Percentiles rank a stretch among this genome's conserved stretches.
phyloP scores from a whole-genome alignment of 768 basidiomycete genomes.

The Gloeophyllum trabeum region DNA sequence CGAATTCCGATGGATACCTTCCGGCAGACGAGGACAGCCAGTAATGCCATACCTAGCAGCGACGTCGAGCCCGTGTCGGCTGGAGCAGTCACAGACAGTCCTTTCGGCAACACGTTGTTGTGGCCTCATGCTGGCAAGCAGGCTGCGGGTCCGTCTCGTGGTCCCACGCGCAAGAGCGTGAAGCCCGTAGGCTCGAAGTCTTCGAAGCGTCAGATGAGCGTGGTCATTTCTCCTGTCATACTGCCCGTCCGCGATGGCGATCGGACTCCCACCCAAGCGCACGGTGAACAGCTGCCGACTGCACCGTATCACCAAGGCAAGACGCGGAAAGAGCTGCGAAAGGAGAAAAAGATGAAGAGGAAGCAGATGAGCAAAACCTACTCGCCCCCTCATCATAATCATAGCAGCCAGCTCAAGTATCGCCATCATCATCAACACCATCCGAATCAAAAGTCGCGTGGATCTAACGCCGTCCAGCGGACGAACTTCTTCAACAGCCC shows the following conservation, averaged over 20 bases:
- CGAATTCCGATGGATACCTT: conserved; percentile 63
- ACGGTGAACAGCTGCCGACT: conserved; percentile 16
- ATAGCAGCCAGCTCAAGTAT: conserved; percentile 32
- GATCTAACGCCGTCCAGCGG: conserved; percentile 43
- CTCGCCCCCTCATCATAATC: conserved; percentile 22
- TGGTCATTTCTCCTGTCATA: conserved; percentile 38
- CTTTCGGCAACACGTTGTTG: conserved; percentile 7
- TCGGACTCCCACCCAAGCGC: conserved; percentile 36
- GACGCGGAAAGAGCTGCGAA: conserved; percentile 49
- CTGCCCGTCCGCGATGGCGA: conserved; percentile 45
- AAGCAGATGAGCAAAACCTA: conserved; percentile 33
- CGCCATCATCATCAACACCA: conserved; percentile 49
- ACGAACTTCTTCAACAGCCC: conserved; percentile 16
- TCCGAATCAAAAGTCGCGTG: conserved; percentile 53
- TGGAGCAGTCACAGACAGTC: conserved; percentile 6
- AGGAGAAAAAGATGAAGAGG: conserved; percentile 54
- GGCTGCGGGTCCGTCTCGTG: conserved; percentile 8
- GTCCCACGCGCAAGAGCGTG: conserved; percentile 7
- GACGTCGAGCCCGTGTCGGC: conserved; percentile 7
- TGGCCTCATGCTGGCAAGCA: conserved; percentile 12
- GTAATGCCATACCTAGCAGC: conserved; percentile 6
- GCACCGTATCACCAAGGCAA: conserved; percentile 32
- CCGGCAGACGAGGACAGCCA: conserved; percentile 45
- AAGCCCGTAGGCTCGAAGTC: conserved; percentile 17
- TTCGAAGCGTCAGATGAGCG: conserved; percentile 18